phyloP scores from a whole-genome alignment of 352 stramenopile genomes.

The Saprolegnia parasitica region DNA sequence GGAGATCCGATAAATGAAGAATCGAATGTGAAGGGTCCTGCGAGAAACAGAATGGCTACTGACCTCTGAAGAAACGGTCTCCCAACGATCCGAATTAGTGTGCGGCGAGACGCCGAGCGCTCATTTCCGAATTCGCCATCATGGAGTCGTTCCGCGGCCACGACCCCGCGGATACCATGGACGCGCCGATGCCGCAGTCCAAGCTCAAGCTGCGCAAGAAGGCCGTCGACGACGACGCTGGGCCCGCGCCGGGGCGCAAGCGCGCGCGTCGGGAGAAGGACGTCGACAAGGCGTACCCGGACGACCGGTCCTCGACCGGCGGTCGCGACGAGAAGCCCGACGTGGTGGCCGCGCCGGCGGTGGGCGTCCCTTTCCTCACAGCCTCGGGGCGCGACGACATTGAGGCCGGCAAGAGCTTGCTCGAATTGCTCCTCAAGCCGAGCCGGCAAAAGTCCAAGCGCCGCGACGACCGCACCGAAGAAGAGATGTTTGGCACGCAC shows the following conservation, averaged over 20 bases:
- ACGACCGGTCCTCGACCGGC: slow-evolving; percentile 3
- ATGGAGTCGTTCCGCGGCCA: slow-evolving; percentile 6
- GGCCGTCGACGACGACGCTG: slow-evolving; percentile 14
- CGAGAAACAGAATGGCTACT: neutral
- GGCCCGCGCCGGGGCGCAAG: slow-evolving; percentile 8
- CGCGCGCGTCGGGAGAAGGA: slow-evolving; percentile 21
- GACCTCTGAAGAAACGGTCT: slow-evolving; percentile 18
- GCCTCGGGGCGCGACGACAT: slow-evolving; percentile 19
- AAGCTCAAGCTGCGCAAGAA: slow-evolving; percentile 15
- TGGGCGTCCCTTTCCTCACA: slow-evolving; percentile 17
- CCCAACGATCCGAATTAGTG: slow-evolving; percentile 14
- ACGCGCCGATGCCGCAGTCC: neutral
- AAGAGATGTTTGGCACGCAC: slow-evolving; percentile 19
- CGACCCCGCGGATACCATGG: neutral
- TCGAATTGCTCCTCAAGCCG: slow-evolving; percentile 20
- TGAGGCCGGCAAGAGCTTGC: slow-evolving; percentile 8
- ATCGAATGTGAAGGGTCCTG: neutral
- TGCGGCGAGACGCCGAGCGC: neutral
- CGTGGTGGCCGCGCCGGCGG: neutral
- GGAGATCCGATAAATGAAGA: neutral
- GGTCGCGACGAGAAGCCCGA: slow-evolving; percentile 12
- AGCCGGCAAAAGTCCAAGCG: slow-evolving; percentile 24
- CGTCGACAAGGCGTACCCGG: neutral
- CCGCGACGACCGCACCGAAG: slow-evolving; percentile 23
- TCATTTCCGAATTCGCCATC: slow-evolving; percentile 7